Evolutionary conservation across 306 rosid genomes (phyloP), one percentile per base, ranked within the genome.

Genomic region (Citrullus colocynthis): DNA sequence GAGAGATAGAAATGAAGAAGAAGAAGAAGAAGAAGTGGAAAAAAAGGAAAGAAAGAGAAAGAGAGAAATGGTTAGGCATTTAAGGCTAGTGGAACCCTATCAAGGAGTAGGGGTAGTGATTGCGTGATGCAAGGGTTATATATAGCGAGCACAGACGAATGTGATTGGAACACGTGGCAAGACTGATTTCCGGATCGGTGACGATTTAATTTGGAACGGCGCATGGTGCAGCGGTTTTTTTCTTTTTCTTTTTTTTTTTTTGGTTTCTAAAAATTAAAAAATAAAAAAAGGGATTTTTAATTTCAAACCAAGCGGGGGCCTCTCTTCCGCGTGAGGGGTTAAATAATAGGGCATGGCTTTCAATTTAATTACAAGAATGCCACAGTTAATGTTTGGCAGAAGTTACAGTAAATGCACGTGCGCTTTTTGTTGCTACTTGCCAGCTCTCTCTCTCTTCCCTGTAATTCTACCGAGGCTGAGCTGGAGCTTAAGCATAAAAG

Each of bases 81-180:
- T 74, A 64, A 51, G 61, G 37, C 59, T 48, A 49, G 30, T 15
- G 37, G 74, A 78, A 62, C 48, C 73, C 59, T 45, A 62, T 63
- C 72, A 10, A 21, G 34, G 39, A 49, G 16, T 49, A 77, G 44
- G 72, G 80, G 44, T 32, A 9, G 44, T 78, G 74, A 78, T 37
- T 56, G 37, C 78, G 64, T 79, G 71, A 71, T 45, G 74, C 65
- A 61, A 66, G 56, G 83, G 77, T 80, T 78, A 76, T 61, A 60
- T 72, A 72, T 21, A 86, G 48, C 72, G 69, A 63, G 6, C 57
- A 9, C 70, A 72, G 62, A 80, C 45, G 74, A 81, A 61, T 63
- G 15, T 0, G 37, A 60, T 80, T 32, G 17, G 11, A 64, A 74
- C 84, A 72, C 58, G 74, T 76, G 39, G 45, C 80, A 11, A 5